Conservation (phyloP, 179 eudicot species). For the Pouteria campechiana region DNA sequence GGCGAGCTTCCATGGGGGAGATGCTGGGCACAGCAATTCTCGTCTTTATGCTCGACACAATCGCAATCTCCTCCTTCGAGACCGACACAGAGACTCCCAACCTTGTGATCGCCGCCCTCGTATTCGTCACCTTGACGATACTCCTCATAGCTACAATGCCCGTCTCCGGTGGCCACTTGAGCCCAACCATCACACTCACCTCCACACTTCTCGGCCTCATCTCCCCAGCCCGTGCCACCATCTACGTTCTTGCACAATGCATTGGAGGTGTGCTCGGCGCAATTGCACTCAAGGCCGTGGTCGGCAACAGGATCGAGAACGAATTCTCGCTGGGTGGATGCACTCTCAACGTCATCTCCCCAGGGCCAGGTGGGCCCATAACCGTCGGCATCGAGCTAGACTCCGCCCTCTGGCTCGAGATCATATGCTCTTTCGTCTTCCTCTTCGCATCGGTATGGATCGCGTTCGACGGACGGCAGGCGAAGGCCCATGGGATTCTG, state of each 20-base stretch:
- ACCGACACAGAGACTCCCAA: conserved; percentile 12
- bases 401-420: conserved; percentile 27
- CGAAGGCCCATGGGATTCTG: conserved; percentile 10
- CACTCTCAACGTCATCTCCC: conserved; percentile 14
- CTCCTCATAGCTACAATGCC: conserved; percentile 20
- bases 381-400: conserved; percentile 12
- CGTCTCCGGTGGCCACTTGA: conserved; percentile 33
- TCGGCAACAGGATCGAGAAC: conserved; percentile 3
- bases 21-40: conserved; percentile 30
- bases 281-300: conserved; percentile 26
- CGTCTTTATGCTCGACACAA: conserved; percentile 26
- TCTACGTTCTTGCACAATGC: conserved; percentile 29
- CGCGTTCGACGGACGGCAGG: conserved; percentile 24
- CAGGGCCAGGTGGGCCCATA: conserved; percentile 21
- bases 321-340: conserved; percentile 29
- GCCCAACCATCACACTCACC: conserved; percentile 23
- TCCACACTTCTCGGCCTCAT: conserved; percentile 27
- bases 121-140: conserved; percentile 13
- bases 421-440: conserved; percentile 22
- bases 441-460: conserved; percentile 33
- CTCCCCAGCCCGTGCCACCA: conserved; percentile 20
- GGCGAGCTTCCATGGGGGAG: conserved; percentile 29
- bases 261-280: conserved; percentile 26
- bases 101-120: conserved; percentile 13
- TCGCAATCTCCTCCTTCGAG: conserved; percentile 20